Evolutionary conservation across 345 rosid species (phyloP).

Genomic region (Clausena lansium): DNA sequence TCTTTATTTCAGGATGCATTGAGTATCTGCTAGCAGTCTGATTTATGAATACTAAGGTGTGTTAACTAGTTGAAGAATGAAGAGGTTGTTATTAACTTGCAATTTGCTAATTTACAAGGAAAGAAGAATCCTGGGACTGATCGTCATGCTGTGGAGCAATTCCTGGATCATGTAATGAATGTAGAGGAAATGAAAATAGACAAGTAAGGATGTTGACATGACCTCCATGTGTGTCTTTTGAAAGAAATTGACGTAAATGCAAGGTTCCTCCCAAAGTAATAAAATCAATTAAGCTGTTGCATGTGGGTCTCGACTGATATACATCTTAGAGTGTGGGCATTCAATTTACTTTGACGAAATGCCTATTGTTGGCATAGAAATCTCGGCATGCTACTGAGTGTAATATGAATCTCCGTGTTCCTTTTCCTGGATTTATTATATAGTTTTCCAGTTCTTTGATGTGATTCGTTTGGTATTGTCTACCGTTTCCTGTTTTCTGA

Average conservation of each 20-base stretch:
- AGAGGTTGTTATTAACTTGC: constrained; percentile 5
- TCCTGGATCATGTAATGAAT: constrained; percentile 53
- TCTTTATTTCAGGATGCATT: not conserved
- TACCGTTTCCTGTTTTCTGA: not conserved
- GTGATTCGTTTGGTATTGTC: not conserved
- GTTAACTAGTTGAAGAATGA: not conserved
- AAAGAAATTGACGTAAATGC: not conserved
- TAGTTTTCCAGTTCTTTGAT: not conserved
- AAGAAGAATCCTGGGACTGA: constrained; percentile 92
- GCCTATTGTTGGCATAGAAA: not conserved
- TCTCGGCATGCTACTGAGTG: not conserved
- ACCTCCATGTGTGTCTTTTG: not conserved
- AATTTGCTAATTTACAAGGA: constrained; percentile 54
- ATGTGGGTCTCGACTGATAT: not conserved
- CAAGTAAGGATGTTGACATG: constrained; percentile 44
- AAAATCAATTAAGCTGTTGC: not conserved
- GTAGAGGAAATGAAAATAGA: constrained; percentile 93
- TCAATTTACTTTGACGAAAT: not conserved
- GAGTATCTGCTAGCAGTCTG: not conserved
- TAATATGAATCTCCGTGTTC: not conserved
- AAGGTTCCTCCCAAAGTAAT: not conserved
- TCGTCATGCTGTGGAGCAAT: constrained; percentile 49
- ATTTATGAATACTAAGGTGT: not conserved
- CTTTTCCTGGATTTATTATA: not conserved
- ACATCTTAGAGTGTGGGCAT: not conserved